Percentiles rank a stretch among this genome's conserved stretches.
phyloP scores from a whole-genome alignment of 2,329 filamentous ascomycete genomes.

The Fusarium proliferatum region DNA sequence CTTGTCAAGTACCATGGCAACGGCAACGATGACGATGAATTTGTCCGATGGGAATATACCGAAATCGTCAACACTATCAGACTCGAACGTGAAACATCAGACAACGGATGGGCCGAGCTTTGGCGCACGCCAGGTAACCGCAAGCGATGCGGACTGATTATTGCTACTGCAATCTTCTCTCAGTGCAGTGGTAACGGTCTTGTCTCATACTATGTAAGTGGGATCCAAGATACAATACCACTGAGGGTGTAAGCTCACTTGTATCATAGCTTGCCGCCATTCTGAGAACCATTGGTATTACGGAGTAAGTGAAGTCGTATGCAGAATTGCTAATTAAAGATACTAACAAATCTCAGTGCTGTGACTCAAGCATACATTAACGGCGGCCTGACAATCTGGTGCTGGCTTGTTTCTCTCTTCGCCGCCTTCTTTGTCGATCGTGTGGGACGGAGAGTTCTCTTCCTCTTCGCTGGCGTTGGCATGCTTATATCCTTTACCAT shows the following conservation, averaged over 20 bases:
- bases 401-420: slow-evolving; percentile 38
- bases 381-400: slow-evolving; percentile 42
- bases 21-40: slow-evolving; percentile 21
- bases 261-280: slow-evolving; percentile 31
- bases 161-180: slow-evolving; percentile 37
- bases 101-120: slow-evolving; percentile 33
- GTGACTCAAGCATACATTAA: slow-evolving; percentile 42
- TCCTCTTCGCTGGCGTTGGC: slow-evolving; percentile 38
- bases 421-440: slow-evolving; percentile 43
- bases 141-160: slow-evolving; percentile 38
- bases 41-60: slow-evolving; percentile 33
- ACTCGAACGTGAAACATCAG: slow-evolving; percentile 26
- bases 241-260: not conserved
- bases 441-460: slow-evolving; percentile 37
- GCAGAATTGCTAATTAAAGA: accelerated
- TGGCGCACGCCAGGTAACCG: slow-evolving; percentile 38
- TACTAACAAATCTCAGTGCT: slow-evolving; percentile 14
- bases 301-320: slow-evolving; percentile 10
- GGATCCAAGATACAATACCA: accelerated
- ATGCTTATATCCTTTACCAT: slow-evolving; percentile 41
- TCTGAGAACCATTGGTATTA: slow-evolving; percentile 39
- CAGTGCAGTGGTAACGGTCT: slow-evolving; percentile 42
- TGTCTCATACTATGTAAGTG: slow-evolving; percentile 39
- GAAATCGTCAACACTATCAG: slow-evolving; percentile 38
- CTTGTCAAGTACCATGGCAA: slow-evolving; percentile 42